Evolutionary conservation across 2,329 filamentous ascomycete species (phyloP), one percentile per base, ranked within the genome.

Genomic region (Arthrobotrys sphaeroides): DNA sequence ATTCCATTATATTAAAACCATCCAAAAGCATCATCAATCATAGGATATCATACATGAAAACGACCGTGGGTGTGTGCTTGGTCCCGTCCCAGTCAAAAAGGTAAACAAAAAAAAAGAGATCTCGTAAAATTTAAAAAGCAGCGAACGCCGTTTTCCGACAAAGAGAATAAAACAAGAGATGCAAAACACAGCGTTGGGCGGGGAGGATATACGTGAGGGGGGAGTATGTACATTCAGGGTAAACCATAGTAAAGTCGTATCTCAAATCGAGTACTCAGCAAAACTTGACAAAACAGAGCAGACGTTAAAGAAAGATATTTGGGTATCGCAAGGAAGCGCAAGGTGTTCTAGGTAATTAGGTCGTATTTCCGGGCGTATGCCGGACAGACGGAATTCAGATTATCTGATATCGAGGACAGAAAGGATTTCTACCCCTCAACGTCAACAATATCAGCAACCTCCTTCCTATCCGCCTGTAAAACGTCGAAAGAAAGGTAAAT

Each of bases 401-500:
- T 2, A 7, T 20, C 13, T 42, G 36, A 18, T 31, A 20, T 5
- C 1, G 38, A n/a, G 6, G 38, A 31, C 12, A 43, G 10, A 10
- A 22, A 18, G 55, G 70, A 40, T 10, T 68, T 57, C 70, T 74
- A 74, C 31, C 33, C 62, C 43, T 74, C 70, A 16, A 62, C 45
- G 22, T 74, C 70, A 55, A 74, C 45, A 33, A 74, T 74, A 49
- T 74, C 70, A 0, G 55, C 43, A 33, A 68, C 45, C 5, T 74
- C 70, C 55, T 67, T 68, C 12, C 24, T 68, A 22, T 74, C 70
- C 6, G 70, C 55, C 9, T 47, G 43, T 13, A 74, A 38, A 31
- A 74, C 70, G 18, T 67, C 70, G 20, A 74, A 74, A 16, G 70
- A 62, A 7, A 74, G 47, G n/a, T 74, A 74, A 9, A 74, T 64